phyloP scores from a whole-genome alignment of 2,329 filamentous ascomycete species.

The Pseudocercospora fijiensis region DNA sequence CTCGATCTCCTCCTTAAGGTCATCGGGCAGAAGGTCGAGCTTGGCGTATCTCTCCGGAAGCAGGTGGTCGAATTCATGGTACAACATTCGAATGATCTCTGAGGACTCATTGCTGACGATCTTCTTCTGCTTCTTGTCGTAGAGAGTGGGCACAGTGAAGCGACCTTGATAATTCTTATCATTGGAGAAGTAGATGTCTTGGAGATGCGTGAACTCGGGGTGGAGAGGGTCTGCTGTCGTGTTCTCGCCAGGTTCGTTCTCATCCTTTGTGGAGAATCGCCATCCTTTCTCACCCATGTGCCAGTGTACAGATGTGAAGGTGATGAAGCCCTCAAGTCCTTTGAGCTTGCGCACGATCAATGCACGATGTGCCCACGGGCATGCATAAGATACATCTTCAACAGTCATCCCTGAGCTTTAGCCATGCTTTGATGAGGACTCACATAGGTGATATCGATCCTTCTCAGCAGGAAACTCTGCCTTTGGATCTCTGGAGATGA shows the following conservation, averaged over 20 bases:
- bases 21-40: slow-evolving; percentile 48
- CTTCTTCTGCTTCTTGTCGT: slow-evolving; percentile 69
- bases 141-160: slow-evolving; percentile 85
- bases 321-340: slow-evolving; percentile 81
- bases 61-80: slow-evolving; percentile 69
- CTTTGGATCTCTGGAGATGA: slow-evolving; percentile 68
- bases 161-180: slow-evolving; percentile 71
- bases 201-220: slow-evolving; percentile 67
- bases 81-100: slow-evolving; percentile 91
- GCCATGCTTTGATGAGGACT: not conserved
- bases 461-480: slow-evolving; percentile 82
- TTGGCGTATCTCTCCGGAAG: slow-evolving; percentile 46
- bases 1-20: slow-evolving; percentile 48
- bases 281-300: slow-evolving; percentile 76
- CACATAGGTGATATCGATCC: slow-evolving; percentile 82
- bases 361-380: slow-evolving; percentile 88
- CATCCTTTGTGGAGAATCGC: slow-evolving; percentile 72
- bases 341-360: slow-evolving; percentile 88
- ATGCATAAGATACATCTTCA: slow-evolving; percentile 77
- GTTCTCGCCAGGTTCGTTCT: slow-evolving; percentile 58
- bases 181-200: slow-evolving; percentile 75
- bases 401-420: not conserved
- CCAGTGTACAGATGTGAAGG: slow-evolving; percentile 86
- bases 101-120: slow-evolving; percentile 92
- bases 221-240: slow-evolving; percentile 64